Conservation (phyloP, 148 eudicot genomes). For the Simmondsia chinensis region DNA sequence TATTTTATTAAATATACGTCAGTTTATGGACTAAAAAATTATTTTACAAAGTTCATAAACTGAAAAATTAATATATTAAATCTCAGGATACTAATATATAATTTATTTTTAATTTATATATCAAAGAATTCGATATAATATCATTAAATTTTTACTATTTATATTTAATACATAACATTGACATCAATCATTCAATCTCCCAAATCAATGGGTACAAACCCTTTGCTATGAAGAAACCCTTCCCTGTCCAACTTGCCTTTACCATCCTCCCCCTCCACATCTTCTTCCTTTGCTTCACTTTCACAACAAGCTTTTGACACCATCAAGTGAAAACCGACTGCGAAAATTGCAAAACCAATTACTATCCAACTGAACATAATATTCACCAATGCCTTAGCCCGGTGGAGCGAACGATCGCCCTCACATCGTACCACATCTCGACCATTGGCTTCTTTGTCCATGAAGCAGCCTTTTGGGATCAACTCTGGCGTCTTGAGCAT, state of each 20-base stretch:
- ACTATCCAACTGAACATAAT: slow-evolving; percentile 28
- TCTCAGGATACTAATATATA: too few species aligned
- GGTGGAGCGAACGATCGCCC: slow-evolving; percentile 14
- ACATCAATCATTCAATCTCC: not conserved
- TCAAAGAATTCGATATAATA: too few species aligned
- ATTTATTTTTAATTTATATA: too few species aligned
- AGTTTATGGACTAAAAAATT: too few species aligned
- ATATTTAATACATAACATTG: too few species aligned
- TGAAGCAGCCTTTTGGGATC: slow-evolving; percentile 28
- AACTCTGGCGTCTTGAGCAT: slow-evolving; percentile 30
- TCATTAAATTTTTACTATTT: too few species aligned
- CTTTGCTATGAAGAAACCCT: slow-evolving; percentile 10
- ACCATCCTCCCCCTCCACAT: slow-evolving; percentile 5
- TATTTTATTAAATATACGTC: too few species aligned
- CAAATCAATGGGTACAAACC: slow-evolving; percentile 7
- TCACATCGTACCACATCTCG: slow-evolving; percentile 14
- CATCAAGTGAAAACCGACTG: slow-evolving; percentile 10
- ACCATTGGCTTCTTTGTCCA: slow-evolving; percentile 8
- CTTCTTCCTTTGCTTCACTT: slow-evolving; percentile 3
- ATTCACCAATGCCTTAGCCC: slow-evolving; percentile 31
- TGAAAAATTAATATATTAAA: too few species aligned
- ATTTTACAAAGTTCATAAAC: too few species aligned
- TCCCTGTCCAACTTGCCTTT: slow-evolving; percentile 8
- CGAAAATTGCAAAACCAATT: slow-evolving; percentile 22
- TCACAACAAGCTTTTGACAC: slow-evolving; percentile 7